Conservation (phyloP, 1,284 basidiomycete genomes). For the Fomitopsis schrenkii region DNA sequence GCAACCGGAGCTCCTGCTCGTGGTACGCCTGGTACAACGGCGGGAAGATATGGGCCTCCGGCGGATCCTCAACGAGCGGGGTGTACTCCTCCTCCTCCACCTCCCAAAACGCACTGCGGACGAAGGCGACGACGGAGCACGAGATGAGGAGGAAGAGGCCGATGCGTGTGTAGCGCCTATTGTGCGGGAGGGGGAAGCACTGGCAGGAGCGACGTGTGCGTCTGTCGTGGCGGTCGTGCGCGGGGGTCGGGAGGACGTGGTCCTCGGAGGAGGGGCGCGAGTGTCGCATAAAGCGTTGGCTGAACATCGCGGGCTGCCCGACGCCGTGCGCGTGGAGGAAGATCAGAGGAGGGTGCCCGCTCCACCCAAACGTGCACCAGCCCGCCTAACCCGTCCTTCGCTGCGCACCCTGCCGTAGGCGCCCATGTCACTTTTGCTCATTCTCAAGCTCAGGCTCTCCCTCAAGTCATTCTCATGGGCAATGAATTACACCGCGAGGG, state of each 20-base stretch:
- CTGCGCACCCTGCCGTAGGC: neutral
- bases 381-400: neutral
- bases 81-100: neutral
- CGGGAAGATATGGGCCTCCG: slow-evolving; percentile 25
- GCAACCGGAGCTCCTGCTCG: slow-evolving; percentile 39
- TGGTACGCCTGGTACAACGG: slow-evolving; percentile 44
- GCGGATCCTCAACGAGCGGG: slow-evolving; percentile 1
- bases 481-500: neutral
- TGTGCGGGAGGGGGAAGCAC: slow-evolving; percentile 2
- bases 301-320: slow-evolving; percentile 5
- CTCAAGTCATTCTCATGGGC: neutral
- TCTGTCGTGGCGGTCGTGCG: slow-evolving; percentile 1
- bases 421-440: neutral
- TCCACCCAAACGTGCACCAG: neutral
- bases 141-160: slow-evolving; percentile 4
- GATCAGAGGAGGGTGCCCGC: neutral
- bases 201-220: neutral
- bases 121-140: neutral
- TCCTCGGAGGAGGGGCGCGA: neutral
- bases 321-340: neutral
- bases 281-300: neutral
- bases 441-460: neutral
- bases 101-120: neutral
- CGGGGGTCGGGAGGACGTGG: slow-evolving; percentile 4
- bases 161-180: slow-evolving; percentile 6